Conservation (phyloP, 2,329 filamentous ascomycete genomes). For the Fragosphaeria purpurea region DNA sequence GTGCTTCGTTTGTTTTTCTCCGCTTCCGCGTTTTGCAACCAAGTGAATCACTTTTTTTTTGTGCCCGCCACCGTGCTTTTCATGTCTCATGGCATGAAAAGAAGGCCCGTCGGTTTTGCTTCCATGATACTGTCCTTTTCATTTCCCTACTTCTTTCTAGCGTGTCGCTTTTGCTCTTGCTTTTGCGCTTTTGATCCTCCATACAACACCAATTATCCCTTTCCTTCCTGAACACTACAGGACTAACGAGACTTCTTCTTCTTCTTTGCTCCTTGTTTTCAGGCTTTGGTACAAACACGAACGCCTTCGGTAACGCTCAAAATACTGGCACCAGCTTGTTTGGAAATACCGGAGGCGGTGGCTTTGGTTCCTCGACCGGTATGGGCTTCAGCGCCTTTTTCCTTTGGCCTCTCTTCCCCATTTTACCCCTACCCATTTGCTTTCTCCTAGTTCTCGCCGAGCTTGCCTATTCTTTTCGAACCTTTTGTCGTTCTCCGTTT, state of each 20-base stretch:
- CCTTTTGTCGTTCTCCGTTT: too few species aligned
- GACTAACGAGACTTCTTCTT: constrained; percentile 13
- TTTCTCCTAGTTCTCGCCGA: background rate
- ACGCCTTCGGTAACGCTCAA: constrained; percentile 29
- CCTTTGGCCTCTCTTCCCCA: background rate
- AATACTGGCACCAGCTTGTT: constrained; percentile 35
- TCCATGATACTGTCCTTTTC: background rate
- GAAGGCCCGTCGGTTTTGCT: too few species aligned
- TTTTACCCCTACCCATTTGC: background rate
- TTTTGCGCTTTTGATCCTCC: too few species aligned
- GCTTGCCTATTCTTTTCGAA: too few species aligned
- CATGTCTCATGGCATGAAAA: too few species aligned
- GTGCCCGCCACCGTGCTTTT: too few species aligned
- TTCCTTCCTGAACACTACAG: constrained; percentile 9
- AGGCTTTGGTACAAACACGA: constrained; percentile 27
- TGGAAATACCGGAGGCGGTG: constrained; percentile 20
- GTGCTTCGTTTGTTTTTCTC: background rate
- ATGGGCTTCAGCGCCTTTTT: constrained; percentile 6
- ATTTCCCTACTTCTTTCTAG: background rate
- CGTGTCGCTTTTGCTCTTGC: background rate
- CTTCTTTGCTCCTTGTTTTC: constrained; percentile 4
- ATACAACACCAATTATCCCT: constrained; percentile 2
- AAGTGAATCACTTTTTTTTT: too few species aligned
- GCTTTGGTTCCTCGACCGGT: constrained; percentile 15
- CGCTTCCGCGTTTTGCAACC: background rate